Percentiles rank a stretch among this genome's conserved stretches.
These are phyloP conservation scores for Solanum chiquidenum DNA, from an alignment of 257 asterid genomes.

Conservation along the genomic window DNA sequence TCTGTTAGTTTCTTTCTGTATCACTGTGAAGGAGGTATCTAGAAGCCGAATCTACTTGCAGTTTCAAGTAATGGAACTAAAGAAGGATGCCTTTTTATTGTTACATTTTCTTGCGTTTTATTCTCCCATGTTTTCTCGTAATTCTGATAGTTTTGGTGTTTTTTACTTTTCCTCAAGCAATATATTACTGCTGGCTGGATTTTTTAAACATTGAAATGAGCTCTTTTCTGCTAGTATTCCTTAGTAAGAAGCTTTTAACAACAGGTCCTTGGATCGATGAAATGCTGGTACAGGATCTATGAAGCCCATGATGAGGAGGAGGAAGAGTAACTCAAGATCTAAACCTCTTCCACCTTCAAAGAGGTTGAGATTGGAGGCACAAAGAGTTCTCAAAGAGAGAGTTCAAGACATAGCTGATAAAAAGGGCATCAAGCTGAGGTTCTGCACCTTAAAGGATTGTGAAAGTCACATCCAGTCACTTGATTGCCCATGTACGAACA, in stretches of 20 bases:
- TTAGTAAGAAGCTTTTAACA: slow-evolving; percentile 50
- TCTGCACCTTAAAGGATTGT: slow-evolving; percentile 90
- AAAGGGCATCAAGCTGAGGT: slow-evolving; percentile 90
- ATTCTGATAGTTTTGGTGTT: neutral
- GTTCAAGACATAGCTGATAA: slow-evolving; percentile 97
- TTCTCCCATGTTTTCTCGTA: neutral
- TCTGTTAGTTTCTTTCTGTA: neutral
- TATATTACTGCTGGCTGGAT: neutral
- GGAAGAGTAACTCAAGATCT: slow-evolving; percentile 51
- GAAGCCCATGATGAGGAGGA: slow-evolving; percentile 49
- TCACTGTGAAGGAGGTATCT: neutral
- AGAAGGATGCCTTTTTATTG: neutral
- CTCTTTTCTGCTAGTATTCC: slow-evolving; percentile 20
- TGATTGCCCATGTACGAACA: slow-evolving; percentile 81
- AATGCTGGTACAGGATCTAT: slow-evolving; percentile 91
- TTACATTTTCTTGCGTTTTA: neutral
- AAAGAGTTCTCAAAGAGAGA: slow-evolving; percentile 91
- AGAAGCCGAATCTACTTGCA: neutral
- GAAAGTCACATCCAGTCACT: slow-evolving; percentile 74
- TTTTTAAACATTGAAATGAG: neutral
- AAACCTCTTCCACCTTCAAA: slow-evolving; percentile 96
- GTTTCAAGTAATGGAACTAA: neutral
- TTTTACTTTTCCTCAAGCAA: neutral
- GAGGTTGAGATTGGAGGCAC: slow-evolving; percentile 93
- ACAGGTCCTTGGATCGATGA: slow-evolving; percentile 81